Percentiles rank a stretch among this genome's conserved stretches.
These are phyloP conservation scores for Chrysosporium keratinophilum DNA, from an alignment of 2,329 filamentous ascomycete genomes.

Conservation along the genomic window DNA sequence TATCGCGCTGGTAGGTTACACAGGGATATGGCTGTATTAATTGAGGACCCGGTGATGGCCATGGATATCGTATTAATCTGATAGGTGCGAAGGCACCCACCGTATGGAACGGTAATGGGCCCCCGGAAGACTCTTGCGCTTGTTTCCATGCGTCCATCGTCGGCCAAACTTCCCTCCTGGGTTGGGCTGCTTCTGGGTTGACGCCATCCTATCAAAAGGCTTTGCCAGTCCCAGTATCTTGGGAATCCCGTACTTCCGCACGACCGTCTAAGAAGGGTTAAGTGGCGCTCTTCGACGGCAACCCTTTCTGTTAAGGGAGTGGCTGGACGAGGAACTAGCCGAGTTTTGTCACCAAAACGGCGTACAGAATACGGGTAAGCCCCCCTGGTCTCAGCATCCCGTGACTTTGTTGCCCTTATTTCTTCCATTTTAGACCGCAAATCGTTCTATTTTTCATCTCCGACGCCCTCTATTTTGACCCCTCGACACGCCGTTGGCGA, in stretches of 20 bases:
- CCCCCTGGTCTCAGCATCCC: background rate
- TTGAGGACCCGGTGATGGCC: background rate
- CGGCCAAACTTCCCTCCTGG: background rate
- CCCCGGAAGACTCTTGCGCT: background rate
- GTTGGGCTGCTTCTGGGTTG: background rate
- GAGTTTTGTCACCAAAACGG: background rate
- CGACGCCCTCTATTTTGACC: conserved; percentile 24
- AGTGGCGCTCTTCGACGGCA: background rate
- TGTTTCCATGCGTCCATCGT: background rate
- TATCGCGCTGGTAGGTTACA: conserved; percentile 9
- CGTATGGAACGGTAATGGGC: background rate
- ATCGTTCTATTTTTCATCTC: conserved; percentile 20
- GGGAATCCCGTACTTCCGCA: background rate
- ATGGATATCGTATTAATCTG: background rate
- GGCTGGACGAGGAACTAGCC: background rate
- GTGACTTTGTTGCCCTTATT: background rate
- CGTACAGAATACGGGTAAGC: background rate
- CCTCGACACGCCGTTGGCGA: conserved; percentile 13
- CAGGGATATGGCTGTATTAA: background rate
- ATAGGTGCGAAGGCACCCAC: background rate
- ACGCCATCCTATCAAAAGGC: background rate
- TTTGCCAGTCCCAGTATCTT: background rate
- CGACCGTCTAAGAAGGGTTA: too few relatives aligned
- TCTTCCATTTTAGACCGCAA: background rate
- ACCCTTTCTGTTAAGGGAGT: background rate